Percentiles rank a stretch among this genome's conserved stretches.
Evolutionary conservation across 139 green algal genomes (phyloP).

Genomic region (Picochlorum sp.): DNA sequence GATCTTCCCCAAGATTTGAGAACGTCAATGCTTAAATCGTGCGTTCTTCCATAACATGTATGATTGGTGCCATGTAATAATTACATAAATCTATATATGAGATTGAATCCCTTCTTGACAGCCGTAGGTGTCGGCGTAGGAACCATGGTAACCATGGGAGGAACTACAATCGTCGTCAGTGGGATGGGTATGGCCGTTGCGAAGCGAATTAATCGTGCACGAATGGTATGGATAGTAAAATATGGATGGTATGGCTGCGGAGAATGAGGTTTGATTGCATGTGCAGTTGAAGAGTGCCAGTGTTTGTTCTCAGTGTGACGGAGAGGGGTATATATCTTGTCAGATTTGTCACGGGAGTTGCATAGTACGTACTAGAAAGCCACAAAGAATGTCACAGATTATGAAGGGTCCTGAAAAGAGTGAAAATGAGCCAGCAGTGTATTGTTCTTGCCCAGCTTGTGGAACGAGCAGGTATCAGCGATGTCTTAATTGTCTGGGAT

Average conservation of each 20-base stretch:
- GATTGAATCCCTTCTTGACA: constrained; percentile 10
- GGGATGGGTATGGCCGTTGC: constrained; percentile 6
- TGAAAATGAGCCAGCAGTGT: background rate
- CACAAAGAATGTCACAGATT: constrained; percentile 12
- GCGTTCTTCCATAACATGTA: background rate
- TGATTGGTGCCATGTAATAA: constrained; percentile 10
- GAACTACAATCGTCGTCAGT: constrained; percentile 13
- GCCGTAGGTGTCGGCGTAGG: constrained; percentile 13
- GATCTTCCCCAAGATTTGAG: constrained; percentile 48
- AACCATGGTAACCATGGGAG: constrained; percentile 15
- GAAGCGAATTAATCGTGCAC: constrained; percentile 3
- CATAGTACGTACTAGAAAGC: constrained; percentile 13
- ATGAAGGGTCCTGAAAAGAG: background rate
- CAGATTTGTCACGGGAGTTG: constrained; percentile 23
- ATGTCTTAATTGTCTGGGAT: constrained; percentile 29
- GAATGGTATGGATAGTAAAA: background rate
- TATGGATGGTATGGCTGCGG: background rate
- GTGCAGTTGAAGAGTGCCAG: constrained; percentile 18
- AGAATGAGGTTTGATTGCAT: background rate
- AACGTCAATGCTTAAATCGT: constrained; percentile 13
- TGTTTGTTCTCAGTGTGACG: constrained; percentile 14
- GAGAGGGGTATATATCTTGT: constrained; percentile 12
- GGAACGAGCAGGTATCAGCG: constrained; percentile 16
- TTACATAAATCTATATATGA: constrained; percentile 5
- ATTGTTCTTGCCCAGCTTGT: constrained; percentile 25